Percentiles rank a stretch among this genome's conserved stretches.
phyloP scores from a whole-genome alignment of 1,284 basidiomycete genomes.

The Ceratobasidium sp. region DNA sequence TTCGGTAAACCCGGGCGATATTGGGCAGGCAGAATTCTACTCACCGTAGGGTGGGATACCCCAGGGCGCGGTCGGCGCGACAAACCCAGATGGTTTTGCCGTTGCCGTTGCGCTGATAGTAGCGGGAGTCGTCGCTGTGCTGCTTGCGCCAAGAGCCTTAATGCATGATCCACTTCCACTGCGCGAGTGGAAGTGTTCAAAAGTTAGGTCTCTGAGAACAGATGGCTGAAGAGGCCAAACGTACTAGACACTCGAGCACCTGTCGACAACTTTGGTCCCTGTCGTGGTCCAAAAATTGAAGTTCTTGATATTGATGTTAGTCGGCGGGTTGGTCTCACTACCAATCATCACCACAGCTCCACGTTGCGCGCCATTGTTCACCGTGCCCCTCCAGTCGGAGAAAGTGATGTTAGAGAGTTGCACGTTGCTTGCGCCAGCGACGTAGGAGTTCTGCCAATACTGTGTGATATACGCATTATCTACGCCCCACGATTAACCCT shows the following conservation, averaged over 20 bases:
- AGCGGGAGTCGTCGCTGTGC: background rate
- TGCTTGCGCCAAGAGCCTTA: background rate
- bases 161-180: slow-evolving; percentile 30
- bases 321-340: slow-evolving; percentile 22
- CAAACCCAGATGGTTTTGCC: slow-evolving; percentile 5
- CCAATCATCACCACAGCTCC: slow-evolving; percentile 30
- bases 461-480: slow-evolving; percentile 38
- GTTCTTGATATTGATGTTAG: slow-evolving; percentile 29
- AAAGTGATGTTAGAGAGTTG: slow-evolving; percentile 33
- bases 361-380: slow-evolving; percentile 24
- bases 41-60: slow-evolving; percentile 32
- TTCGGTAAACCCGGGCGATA: background rate
- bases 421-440: slow-evolving; percentile 1
- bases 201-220: too few relatives aligned
- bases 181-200: too few relatives aligned
- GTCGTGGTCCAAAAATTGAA: slow-evolving; percentile 33
- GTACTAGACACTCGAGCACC: slow-evolving; percentile 16
- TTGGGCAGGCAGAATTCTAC: background rate
- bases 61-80: slow-evolving; percentile 15
- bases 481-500: background rate
- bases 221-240: background rate
- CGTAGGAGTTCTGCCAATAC: slow-evolving; percentile 34
- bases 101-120: slow-evolving; percentile 18
- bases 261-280: slow-evolving; percentile 12
- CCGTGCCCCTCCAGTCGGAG: slow-evolving; percentile 18